Conservation (phyloP, 768 basidiomycete species). For the Trametes cubensis region DNA sequence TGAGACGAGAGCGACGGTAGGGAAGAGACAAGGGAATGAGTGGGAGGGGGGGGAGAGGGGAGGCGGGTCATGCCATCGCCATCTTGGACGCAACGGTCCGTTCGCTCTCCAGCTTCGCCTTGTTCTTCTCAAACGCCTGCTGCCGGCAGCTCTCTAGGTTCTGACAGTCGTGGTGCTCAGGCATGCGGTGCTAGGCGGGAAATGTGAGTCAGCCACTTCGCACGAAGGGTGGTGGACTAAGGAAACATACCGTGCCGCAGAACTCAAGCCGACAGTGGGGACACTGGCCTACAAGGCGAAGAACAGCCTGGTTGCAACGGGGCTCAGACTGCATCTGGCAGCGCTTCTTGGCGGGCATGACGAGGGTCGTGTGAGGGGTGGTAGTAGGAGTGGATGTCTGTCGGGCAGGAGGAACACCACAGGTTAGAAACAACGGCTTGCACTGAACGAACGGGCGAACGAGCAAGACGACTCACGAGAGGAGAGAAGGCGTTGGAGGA, state of each 20-base stretch:
- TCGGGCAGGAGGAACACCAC: not conserved
- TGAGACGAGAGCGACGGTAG: conserved; percentile 13
- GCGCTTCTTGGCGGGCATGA: conserved; percentile 85
- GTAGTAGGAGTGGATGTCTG: conserved; percentile 9
- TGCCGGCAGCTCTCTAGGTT: conserved; percentile 84
- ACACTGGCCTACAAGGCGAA: conserved; percentile 86
- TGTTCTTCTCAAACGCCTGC: conserved; percentile 87
- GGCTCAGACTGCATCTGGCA: conserved; percentile 66
- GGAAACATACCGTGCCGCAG: conserved; percentile 67
- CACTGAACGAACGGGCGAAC: not conserved
- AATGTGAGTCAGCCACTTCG: conserved; percentile 24
- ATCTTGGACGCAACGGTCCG: conserved; percentile 87
- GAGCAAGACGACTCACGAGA: conserved; percentile 8
- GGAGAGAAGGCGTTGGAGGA: conserved; percentile 16
- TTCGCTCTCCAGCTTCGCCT: conserved; percentile 85
- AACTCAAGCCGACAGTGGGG: conserved; percentile 78
- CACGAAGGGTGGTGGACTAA: not conserved
- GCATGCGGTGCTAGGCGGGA: conserved; percentile 72
- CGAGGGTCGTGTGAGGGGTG: conserved; percentile 26
- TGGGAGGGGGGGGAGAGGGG: conserved; percentile 18
- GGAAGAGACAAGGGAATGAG: conserved; percentile 12
- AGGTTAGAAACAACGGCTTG: not conserved
- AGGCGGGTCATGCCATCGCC: conserved; percentile 61
- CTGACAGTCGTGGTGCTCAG: conserved; percentile 85
- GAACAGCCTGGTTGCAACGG: conserved; percentile 76